A percentile compares a stretch with the other conserved stretches of the same genome.
These are phyloP conservation scores for Aspergillus proliferans DNA, from an alignment of 2,329 filamentous ascomycete species.

Conservation along the genomic window DNA sequence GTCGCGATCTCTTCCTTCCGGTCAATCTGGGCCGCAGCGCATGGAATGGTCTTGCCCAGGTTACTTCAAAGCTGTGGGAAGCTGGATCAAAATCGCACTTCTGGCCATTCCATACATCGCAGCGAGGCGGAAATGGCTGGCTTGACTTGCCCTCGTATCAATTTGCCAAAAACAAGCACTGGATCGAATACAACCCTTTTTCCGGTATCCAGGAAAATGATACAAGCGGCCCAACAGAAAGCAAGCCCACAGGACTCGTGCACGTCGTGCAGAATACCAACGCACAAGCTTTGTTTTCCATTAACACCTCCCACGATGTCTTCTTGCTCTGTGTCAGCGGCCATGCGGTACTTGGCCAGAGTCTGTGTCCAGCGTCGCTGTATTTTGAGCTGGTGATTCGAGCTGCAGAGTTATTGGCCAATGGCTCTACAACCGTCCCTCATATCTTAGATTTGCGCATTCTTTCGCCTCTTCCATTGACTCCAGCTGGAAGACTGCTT, in stretches of 20 bases:
- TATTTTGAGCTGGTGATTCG: conserved; percentile 7
- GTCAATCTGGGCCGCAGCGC: conserved; percentile 5
- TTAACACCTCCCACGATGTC: background rate
- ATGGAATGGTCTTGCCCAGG: conserved; percentile 2
- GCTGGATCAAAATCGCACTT: conserved; percentile 16
- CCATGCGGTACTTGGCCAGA: conserved; percentile 6
- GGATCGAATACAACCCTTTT: conserved; percentile 17
- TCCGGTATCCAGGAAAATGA: too few relatives aligned
- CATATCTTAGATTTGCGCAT: background rate
- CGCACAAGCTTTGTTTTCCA: background rate
- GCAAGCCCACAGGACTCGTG: background rate
- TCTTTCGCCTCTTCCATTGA: background rate
- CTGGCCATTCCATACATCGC: conserved; percentile 22
- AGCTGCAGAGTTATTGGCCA: background rate
- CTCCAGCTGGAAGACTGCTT: background rate
- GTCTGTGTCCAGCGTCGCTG: conserved; percentile 8
- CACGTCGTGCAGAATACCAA: background rate
- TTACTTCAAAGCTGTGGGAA: conserved; percentile 22
- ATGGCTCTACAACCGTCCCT: background rate
- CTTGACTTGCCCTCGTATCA: conserved; percentile 31
- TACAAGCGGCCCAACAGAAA: background rate
- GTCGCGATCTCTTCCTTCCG: conserved; percentile 7
- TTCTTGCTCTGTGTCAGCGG: conserved; percentile 5
- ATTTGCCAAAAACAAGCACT: conserved; percentile 28
- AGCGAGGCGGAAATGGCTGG: conserved; percentile 14